phyloP scores from a whole-genome alignment of 176 grass and related monocot genomes.

The Eleusine coracana region DNA sequence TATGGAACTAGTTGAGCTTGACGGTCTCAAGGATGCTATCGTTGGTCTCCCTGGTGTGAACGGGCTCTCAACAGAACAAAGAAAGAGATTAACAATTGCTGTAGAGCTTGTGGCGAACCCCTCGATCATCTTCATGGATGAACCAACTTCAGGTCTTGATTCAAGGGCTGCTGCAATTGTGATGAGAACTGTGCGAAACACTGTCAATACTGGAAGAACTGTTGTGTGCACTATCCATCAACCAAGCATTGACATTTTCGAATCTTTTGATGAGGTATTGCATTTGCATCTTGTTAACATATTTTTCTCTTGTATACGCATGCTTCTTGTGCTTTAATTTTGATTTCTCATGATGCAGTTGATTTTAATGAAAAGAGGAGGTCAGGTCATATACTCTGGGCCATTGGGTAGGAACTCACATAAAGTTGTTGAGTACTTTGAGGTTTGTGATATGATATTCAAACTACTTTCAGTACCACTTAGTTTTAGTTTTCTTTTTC shows the following conservation, averaged over 20 bases:
- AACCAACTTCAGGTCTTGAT: constrained; percentile 87
- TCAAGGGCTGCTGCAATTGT: constrained; percentile 85
- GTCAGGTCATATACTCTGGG: constrained; percentile 77
- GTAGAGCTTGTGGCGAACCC: constrained; percentile 76
- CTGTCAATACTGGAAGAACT: constrained; percentile 80
- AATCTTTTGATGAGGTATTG: constrained; percentile 83
- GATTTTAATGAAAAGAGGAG: constrained; percentile 82
- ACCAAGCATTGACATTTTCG: constrained; percentile 91
- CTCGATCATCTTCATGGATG: constrained; percentile 83
- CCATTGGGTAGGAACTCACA: constrained; percentile 70
- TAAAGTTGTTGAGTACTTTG: constrained; percentile 73
- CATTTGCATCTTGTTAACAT: constrained; percentile 11
- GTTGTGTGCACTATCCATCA: constrained; percentile 87
- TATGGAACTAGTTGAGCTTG: constrained; percentile 78
- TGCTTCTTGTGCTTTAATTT: constrained; percentile 5
- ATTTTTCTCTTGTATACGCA: constrained; percentile 1
- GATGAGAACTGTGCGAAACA: constrained; percentile 83
- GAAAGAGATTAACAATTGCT: constrained; percentile 78
- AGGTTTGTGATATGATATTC: constrained; percentile 53
- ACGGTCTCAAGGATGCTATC: constrained; percentile 57
- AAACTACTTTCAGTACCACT: constrained; percentile 22
- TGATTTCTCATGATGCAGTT: constrained; percentile 55
- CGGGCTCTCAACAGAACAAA: constrained; percentile 84
- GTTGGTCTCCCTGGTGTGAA: constrained; percentile 71
- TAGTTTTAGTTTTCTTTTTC: constrained; percentile 18